These are phyloP conservation scores for Pleurotus cornucopiae DNA, from an alignment of 768 basidiomycete genomes.

Conservation along the genomic window DNA sequence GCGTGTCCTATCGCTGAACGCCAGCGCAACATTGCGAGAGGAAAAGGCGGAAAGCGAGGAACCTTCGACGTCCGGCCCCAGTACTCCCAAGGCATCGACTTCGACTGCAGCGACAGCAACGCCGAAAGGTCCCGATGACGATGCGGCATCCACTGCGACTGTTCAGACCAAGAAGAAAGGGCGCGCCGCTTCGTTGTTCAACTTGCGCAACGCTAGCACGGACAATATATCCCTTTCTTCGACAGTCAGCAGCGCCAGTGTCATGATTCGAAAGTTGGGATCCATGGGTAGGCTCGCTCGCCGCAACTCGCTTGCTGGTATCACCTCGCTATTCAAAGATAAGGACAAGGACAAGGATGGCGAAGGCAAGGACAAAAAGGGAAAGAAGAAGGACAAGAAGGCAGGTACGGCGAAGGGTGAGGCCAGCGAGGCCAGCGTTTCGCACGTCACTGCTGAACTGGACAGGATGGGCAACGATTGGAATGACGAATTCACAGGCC, in stretches of 20 bases:
- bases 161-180: slow-evolving; percentile 65
- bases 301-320: slow-evolving; percentile 84
- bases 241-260: slow-evolving; percentile 90
- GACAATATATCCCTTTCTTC: slow-evolving; percentile 95
- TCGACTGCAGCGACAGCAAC: background rate
- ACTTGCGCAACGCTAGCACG: slow-evolving; percentile 83
- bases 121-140: slow-evolving; percentile 26
- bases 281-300: slow-evolving; percentile 86
- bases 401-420: slow-evolving; percentile 56
- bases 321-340: slow-evolving; percentile 90
- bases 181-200: slow-evolving; percentile 77
- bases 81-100: background rate
- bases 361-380: slow-evolving; percentile 37
- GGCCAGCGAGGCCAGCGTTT: slow-evolving; percentile 66
- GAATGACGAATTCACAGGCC: slow-evolving; percentile 61
- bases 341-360: slow-evolving; percentile 39
- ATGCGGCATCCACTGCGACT: slow-evolving; percentile 38
- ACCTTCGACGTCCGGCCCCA: slow-evolving; percentile 3
- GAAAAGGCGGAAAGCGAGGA: slow-evolving; percentile 45
- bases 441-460: slow-evolving; percentile 81
- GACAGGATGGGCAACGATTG: slow-evolving; percentile 65
- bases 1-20: slow-evolving; percentile 67
- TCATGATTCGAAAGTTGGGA: slow-evolving; percentile 95
- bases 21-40: slow-evolving; percentile 52
- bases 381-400: slow-evolving; percentile 40